Conservation (phyloP, 192 early-diverging fungal species). For the Entomortierella lignicola region DNA sequence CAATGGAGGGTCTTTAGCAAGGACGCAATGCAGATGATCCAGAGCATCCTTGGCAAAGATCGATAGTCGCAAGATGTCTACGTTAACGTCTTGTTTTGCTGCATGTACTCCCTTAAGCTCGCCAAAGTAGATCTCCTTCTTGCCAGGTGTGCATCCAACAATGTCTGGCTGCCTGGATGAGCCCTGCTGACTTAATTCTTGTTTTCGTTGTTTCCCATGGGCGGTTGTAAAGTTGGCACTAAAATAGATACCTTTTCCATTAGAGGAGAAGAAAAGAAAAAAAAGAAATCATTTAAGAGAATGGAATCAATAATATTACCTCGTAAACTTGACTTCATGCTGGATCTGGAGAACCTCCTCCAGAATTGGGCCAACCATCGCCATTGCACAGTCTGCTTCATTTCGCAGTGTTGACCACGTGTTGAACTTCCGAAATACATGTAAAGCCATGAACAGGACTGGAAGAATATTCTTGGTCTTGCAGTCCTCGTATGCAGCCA, state of each 20-base stretch:
- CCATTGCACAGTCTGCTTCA: conserved; percentile 13
- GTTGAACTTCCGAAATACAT: conserved; percentile 11
- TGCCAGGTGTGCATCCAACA: neutral
- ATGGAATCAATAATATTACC: neutral
- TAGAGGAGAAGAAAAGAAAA: conserved; percentile 2
- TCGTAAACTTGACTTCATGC: conserved; percentile 18
- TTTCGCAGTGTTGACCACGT: conserved; percentile 13
- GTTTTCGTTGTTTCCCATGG: neutral
- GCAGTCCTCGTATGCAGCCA: conserved; percentile 14
- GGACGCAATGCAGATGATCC: conserved; percentile 8
- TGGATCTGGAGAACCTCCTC: conserved; percentile 13
- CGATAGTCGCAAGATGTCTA: conserved; percentile 4
- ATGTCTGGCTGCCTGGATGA: neutral
- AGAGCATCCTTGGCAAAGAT: conserved; percentile 17
- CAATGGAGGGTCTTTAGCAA: conserved; percentile 11
- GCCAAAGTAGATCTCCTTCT: conserved; percentile 1
- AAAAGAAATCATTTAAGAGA: neutral
- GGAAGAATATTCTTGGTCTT: conserved; percentile 3
- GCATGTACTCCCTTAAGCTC: conserved; percentile 12
- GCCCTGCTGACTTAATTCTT: neutral
- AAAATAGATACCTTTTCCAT: neutral
- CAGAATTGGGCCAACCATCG: conserved; percentile 18
- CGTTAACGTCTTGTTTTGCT: conserved; percentile 1
- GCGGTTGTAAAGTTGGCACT: conserved; percentile 9
- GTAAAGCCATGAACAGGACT: conserved; percentile 12